A percentile compares a stretch with the other conserved stretches of the same genome.
These are phyloP conservation scores for Xylaria bambusicola DNA, from an alignment of 495 filamentous ascomycete genomes.

Conservation along the genomic window DNA sequence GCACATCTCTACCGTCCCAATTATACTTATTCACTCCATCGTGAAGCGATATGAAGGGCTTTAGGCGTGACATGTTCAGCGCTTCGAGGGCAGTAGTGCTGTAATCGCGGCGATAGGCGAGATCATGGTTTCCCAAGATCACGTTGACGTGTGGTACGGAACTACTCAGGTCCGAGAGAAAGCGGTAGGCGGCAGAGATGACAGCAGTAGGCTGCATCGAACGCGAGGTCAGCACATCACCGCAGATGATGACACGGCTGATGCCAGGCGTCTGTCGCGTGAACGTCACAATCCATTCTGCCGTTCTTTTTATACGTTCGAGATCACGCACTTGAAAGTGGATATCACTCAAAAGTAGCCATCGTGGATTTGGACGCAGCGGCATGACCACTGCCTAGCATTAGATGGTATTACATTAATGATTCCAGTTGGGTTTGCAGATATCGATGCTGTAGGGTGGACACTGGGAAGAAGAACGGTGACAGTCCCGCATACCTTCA, in stretches of 20 bases:
- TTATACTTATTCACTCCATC: slow-evolving; percentile 22
- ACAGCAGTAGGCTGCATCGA: slow-evolving; percentile 36
- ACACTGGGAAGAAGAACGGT: no score
- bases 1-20: slow-evolving; percentile 34
- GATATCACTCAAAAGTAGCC: slow-evolving; percentile 38
- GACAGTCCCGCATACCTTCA: no score
- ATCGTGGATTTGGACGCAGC: slow-evolving; percentile 15
- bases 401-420: no score
- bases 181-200: slow-evolving; percentile 34
- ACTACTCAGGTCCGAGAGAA: slow-evolving; percentile 29
- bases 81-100: slow-evolving; percentile 34
- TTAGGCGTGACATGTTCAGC: slow-evolving; percentile 30
- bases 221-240: slow-evolving; percentile 37
- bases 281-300: slow-evolving; percentile 35
- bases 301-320: slow-evolving; percentile 29
- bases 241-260: slow-evolving; percentile 34
- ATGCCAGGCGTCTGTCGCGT: slow-evolving; percentile 22
- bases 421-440: no score
- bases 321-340: slow-evolving; percentile 36
- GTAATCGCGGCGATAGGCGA: slow-evolving; percentile 36
- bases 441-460: no score
- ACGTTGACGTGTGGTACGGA: slow-evolving; percentile 37
- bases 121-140: slow-evolving; percentile 39
- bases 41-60: slow-evolving; percentile 31
- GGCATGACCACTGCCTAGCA: slow-evolving; percentile 5